These are phyloP conservation scores for Leccinum longicurvipes DNA, from an alignment of 768 basidiomycete species.

Conservation along the genomic window DNA sequence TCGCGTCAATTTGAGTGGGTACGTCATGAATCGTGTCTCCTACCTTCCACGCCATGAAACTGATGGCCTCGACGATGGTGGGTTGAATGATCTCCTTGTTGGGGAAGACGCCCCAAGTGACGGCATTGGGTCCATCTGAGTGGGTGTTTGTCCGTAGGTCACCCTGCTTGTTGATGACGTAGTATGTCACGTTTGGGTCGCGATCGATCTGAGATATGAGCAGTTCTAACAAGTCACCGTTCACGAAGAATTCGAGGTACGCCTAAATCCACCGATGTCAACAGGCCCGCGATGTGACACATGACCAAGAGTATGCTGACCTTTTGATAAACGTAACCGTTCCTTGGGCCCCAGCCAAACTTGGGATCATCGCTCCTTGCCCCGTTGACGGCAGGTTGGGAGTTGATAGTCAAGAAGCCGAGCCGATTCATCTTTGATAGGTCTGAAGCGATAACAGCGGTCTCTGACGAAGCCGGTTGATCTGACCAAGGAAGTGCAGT, in stretches of 20 bases:
- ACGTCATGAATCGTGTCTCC: slow-evolving; percentile 15
- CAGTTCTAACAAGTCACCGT: slow-evolving; percentile 64
- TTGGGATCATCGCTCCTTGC: slow-evolving; percentile 77
- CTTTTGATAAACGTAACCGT: slow-evolving; percentile 96
- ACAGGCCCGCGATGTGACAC: neutral
- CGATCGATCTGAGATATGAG: slow-evolving; percentile 81
- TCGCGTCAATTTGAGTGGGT: neutral
- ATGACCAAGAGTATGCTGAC: slow-evolving; percentile 35
- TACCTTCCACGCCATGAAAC: slow-evolving; percentile 98
- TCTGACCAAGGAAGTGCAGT: slow-evolving; percentile 94
- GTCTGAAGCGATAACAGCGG: slow-evolving; percentile 69
- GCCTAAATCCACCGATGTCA: slow-evolving; percentile 49
- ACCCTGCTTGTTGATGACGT: slow-evolving; percentile 94
- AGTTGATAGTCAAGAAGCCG: slow-evolving; percentile 96
- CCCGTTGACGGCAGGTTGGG: slow-evolving; percentile 93
- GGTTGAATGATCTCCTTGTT: slow-evolving; percentile 96
- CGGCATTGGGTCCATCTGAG: slow-evolving; percentile 95
- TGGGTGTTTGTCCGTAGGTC: slow-evolving; percentile 94
- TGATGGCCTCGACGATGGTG: slow-evolving; percentile 94
- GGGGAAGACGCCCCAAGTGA: slow-evolving; percentile 98
- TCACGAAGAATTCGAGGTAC: slow-evolving; percentile 94
- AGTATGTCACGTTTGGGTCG: slow-evolving; percentile 89
- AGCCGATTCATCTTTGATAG: slow-evolving; percentile 84
- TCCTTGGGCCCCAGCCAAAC: slow-evolving; percentile 91
- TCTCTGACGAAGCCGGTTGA: slow-evolving; percentile 81